Base-by-base conservation (phyloP, 495 filamentous ascomycete genomes). In the Jackrogersella minutella region DNA sequence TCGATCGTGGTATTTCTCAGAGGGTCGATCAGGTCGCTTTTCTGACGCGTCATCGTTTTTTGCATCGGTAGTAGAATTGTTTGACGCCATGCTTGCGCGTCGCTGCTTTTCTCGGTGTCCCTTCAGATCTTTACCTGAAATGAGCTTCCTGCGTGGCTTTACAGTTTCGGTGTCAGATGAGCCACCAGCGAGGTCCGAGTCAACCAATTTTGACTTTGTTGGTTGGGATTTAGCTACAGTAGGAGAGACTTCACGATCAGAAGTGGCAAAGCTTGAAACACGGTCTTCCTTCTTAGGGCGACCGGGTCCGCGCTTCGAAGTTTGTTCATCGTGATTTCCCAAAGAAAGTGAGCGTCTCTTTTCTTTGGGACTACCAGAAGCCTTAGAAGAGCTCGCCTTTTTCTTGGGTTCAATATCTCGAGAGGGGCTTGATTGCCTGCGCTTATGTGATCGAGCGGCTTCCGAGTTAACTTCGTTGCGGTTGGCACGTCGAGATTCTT, bases 111-210 rank as follows among this genome's bases (percentile, higher is more conserved):
- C 84, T 36, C 81, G 79, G 55, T 86, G 82, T 0, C 79, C 82
- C 63, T 85, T 84, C 17, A 87, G 69, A 30, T 86, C 86, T 58
- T 82, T 82, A 3, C 84, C 82, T 11, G 86, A 87, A 17, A 89
- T 77, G 31, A 89, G 76, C 68, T 86, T 88, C 3, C 85, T 79
- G 41, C 85, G 76, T 10, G 86, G 86, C 56, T 88, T 89, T 17
- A 76, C 59, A 7, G 79, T 64, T 41, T 87, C 85, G 0, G 80
- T 81, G 44, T 84, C 84, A 19, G 84, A 85, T 7, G 83, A 82
- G 5, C 70, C 73, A 33, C 76, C 70, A 14, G 76, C 76, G 36
- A 74, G 41, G 37, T 87, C 86, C 5, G 79, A 78, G 41, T 86
- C 84, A 9, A 79, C 72, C 28, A 80, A 75, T 57, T 78, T 79